Conservation (phyloP, 768 basidiomycete species). For the Collybia sp. region DNA sequence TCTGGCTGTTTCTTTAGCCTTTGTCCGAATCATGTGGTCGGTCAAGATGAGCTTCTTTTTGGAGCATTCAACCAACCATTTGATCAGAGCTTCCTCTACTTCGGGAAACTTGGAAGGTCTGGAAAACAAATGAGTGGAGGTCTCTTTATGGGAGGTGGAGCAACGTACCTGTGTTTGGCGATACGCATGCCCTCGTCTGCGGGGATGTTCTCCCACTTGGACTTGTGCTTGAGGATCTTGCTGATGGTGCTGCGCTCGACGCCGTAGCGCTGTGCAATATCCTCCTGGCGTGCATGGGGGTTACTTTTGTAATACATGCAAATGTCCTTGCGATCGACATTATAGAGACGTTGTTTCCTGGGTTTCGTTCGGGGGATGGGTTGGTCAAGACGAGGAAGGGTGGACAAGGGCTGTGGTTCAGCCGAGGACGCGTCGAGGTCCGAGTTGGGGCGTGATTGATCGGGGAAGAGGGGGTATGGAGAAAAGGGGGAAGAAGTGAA, state of each 20-base stretch:
- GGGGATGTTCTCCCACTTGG: constrained; percentile 72
- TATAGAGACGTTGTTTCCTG: constrained; percentile 70
- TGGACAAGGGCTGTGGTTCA: no score
- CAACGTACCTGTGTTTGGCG: constrained; percentile 63
- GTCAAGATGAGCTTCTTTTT: constrained; percentile 44
- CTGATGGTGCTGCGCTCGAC: constrained; percentile 93
- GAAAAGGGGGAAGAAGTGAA: no score
- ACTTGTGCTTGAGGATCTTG: constrained; percentile 84
- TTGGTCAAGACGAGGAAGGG: constrained; percentile 17
- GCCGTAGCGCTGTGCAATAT: constrained; percentile 70
- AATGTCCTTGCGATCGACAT: constrained; percentile 70
- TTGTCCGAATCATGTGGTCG: constrained; percentile 58
- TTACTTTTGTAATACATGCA: constrained; percentile 61
- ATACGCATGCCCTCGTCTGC: constrained; percentile 53
- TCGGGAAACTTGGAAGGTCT: constrained; percentile 81
- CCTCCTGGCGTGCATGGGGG: constrained; percentile 75
- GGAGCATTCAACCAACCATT: constrained; percentile 55
- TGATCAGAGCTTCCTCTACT: constrained; percentile 60
- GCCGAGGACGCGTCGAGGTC: no score
- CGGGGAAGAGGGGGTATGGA: no score
- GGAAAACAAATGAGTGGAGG: constrained; percentile 8
- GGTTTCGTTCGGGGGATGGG: constrained; percentile 28
- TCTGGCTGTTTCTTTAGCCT: constrained; percentile 65
- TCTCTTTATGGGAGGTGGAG: constrained; percentile 5
- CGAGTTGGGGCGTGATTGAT: no score